Evolutionary conservation across 2,329 filamentous ascomycete genomes (phyloP).

Genomic region (Didymella segeticola): DNA sequence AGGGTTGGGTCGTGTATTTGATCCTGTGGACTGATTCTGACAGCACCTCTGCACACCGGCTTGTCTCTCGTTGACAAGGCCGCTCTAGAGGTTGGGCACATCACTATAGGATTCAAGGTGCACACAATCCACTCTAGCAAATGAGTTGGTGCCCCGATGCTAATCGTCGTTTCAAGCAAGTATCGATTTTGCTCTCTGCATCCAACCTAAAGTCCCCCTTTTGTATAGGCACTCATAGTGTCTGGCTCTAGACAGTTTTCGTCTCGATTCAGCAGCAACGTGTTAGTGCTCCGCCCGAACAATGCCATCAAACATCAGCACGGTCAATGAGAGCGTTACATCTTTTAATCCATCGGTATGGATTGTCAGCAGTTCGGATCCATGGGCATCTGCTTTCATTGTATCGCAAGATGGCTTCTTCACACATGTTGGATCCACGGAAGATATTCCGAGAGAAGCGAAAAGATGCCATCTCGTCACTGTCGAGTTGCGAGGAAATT

Average conservation of each 20-base stretch:
- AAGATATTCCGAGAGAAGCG: slow-evolving; percentile 27
- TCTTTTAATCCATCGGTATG: slow-evolving; percentile 43
- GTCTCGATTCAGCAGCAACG: too few species aligned
- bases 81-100: too few species aligned
- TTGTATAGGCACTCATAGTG: too few species aligned
- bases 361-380: slow-evolving; percentile 29
- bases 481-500: slow-evolving; percentile 37
- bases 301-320: background rate
- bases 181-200: too few species aligned
- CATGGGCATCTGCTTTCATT: slow-evolving; percentile 40
- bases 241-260: too few species aligned
- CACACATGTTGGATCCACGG: slow-evolving; percentile 31
- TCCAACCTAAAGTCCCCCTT: too few species aligned
- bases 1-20: background rate
- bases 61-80: too few species aligned
- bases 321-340: slow-evolving; percentile 13
- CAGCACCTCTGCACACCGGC: too few species aligned
- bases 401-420: slow-evolving; percentile 37
- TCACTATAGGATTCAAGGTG: too few species aligned
- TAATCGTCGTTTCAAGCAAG: too few species aligned
- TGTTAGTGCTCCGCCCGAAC: background rate
- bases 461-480: slow-evolving; percentile 20
- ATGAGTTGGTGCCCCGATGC: too few species aligned
- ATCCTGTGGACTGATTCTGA: background rate
- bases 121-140: too few species aligned